Base-by-base conservation (phyloP, 2,329 filamentous ascomycete species). In the Hymenoscyphus infarciens region DNA sequence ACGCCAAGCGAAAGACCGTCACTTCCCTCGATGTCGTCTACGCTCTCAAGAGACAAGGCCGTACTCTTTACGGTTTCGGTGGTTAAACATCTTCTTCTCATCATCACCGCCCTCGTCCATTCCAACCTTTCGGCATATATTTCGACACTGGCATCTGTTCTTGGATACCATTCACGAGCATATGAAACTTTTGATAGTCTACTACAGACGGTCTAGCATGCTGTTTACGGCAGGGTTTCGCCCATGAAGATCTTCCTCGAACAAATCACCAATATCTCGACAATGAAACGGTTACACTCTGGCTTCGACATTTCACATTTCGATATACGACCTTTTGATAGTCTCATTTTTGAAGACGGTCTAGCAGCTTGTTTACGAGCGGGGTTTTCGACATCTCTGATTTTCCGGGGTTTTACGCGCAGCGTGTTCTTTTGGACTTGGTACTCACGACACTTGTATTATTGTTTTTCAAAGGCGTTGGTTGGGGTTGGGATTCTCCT, bases 1-100 rank as follows among this genome's bases (percentile, higher is more conserved):
- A 91, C 84, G 87, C 87, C 78, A 91, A 91, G 87, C 85, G 88
- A 79, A 88, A 88, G 83, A 88, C 85, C 35, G 85, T 88, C 75
- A 87, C 83, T 56, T 86, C 84, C 2, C 81, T 87, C 65, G 84
- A 87, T 70, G 84, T 87, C 56, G 83, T 87, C 76, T 86, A 86
- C 73, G 85, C 85, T 55, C 79, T 87, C 69, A 87, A 87, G 82
- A 80, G 85, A 75, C 85, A 87, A 78, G 85, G 85, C 75, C 82
- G 82, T 68, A 88, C 85, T 71, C 83, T 88, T 52, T 87, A 88
- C 79, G 85, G 85, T 80, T 87, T 87, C 80, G 85, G 85, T 80
- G 85, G 85, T 82, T 87, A 79, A 77, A 63, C 29, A 52, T 45
- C 39, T 4, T 72, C 82, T 82, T 62, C 78, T 85, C 68, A 59